Base-by-base conservation (phyloP, 176 grass and related monocot genomes). In the Oryza officinalis region DNA sequence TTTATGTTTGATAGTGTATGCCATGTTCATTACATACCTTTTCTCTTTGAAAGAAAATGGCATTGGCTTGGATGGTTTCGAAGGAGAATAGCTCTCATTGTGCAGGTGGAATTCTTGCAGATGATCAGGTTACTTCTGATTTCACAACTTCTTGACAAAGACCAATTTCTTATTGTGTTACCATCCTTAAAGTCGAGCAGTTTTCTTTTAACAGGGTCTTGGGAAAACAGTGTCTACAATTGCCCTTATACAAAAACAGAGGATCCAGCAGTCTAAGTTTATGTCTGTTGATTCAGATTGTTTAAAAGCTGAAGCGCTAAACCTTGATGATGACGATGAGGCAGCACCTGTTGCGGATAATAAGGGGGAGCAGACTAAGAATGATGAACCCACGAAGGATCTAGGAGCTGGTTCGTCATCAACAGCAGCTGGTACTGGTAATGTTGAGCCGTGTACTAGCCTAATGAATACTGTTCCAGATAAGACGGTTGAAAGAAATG, bases 151-250 rank as follows among this genome's bases (percentile, higher is more conserved):
- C 26, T 77, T 64, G 10, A 2, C 18, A 40, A 69, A 8, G 10
- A 50, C 35, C 67, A 67, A 10, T 46, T 65, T 65, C 64, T 88
- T 74, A 41, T 30, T 63, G 81, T 74, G 50, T 50, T 71, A 66
- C n/a, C 28, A 22, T 88, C 84, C 81, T 88, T 72, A 78, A 72
- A 81, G 26, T 44, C 28, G 77, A 80, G 45, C 63, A 78, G 66
- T 85, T 82, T 47, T 84, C 22, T 75, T 70, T 64, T 88, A 79
- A 89, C 89, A 99, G 97, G 97, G 97, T 54, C 93, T 99, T 73
- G 97, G 97, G 33, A 99, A 99, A 88, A 99, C 97, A 13, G 89
- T 99, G 60, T 99, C 97, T 60, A 99, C 84, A 76, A 99, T 99
- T 80, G 91, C 97, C 52, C 86, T 99, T 82, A 99, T 99, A 82